A percentile compares a stretch with the other conserved stretches of the same genome.
phyloP scores from a whole-genome alignment of 495 filamentous ascomycete species.

The Lepraria neglecta region DNA sequence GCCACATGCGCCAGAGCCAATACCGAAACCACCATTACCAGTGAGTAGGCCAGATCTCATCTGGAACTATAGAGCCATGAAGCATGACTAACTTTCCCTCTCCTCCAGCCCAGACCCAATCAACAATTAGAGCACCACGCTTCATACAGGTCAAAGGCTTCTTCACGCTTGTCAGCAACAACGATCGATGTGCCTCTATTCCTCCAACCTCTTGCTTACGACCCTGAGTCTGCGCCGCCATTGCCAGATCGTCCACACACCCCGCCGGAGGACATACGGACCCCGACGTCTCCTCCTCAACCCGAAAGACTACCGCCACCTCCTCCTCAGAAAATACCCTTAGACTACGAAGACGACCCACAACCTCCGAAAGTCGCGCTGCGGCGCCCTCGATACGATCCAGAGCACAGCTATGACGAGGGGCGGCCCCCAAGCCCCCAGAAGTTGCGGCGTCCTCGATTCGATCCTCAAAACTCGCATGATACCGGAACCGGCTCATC shows the following conservation, averaged over 20 bases:
- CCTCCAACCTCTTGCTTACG: conserved; percentile 23
- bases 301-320: conserved; percentile 34
- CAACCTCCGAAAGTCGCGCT: not conserved
- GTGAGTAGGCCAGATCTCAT: conserved; percentile 31
- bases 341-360: conserved; percentile 14
- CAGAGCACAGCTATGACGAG: conserved; percentile 14
- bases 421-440: conserved; percentile 27
- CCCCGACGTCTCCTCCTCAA: conserved; percentile 13
- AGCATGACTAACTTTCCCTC: not conserved
- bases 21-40: conserved; percentile 40
- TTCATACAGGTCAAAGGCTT: conserved; percentile 15
- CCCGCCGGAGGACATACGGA: conserved; percentile 14
- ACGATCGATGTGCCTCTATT: conserved; percentile 26
- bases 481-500: conserved; percentile 2
- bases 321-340: conserved; percentile 41
- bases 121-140: conserved; percentile 7
- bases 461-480: conserved; percentile 32
- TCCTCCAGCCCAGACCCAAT: conserved; percentile 17
- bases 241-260: conserved; percentile 21
- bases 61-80: not conserved
- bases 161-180: conserved; percentile 23
- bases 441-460: conserved; percentile 31
- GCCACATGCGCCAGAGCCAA: conserved; percentile 28
- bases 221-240: conserved; percentile 19
- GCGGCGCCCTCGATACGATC: conserved; percentile 16